Evolutionary conservation across 176 grass and related monocot species (phyloP).

Genomic region (Cymbopogon citratus): DNA sequence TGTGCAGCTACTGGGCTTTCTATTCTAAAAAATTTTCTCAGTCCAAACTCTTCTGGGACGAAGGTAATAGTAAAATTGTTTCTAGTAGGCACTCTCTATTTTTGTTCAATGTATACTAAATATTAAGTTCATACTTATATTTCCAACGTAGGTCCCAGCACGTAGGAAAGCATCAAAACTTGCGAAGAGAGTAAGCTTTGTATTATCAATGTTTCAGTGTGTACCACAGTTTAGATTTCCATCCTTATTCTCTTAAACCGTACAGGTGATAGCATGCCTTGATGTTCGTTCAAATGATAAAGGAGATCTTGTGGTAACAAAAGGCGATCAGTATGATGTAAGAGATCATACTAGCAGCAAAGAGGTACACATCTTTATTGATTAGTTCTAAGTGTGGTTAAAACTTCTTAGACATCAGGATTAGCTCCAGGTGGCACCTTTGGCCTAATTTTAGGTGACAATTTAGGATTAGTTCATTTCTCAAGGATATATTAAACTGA

Average conservation of each 20-base stretch:
- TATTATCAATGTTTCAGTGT: background rate
- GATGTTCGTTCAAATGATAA: slow-evolving; percentile 98
- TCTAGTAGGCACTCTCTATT: slow-evolving; percentile 5
- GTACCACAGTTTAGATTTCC: background rate
- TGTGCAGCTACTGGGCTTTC: slow-evolving; percentile 75
- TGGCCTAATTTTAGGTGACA: background rate
- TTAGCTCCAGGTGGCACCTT: slow-evolving; percentile 7
- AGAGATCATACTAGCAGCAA: slow-evolving; percentile 75
- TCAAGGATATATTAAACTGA: background rate
- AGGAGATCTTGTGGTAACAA: slow-evolving; percentile 97
- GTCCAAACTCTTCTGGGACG: slow-evolving; percentile 46
- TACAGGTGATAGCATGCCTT: slow-evolving; percentile 92
- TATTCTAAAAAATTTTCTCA: slow-evolving; percentile 79
- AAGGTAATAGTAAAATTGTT: slow-evolving; percentile 49
- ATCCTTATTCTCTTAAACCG: slow-evolving; percentile 29
- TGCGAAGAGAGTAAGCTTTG: slow-evolving; percentile 85
- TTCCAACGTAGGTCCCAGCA: slow-evolving; percentile 41
- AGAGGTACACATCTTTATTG: slow-evolving; percentile 48
- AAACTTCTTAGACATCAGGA: slow-evolving; percentile 10
- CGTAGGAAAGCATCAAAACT: slow-evolving; percentile 79
- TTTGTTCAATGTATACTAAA: slow-evolving; percentile 1
- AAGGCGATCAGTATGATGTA: slow-evolving; percentile 98
- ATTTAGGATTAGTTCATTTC: background rate
- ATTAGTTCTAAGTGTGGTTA: background rate
- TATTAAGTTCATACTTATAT: slow-evolving; percentile 8